These are phyloP conservation scores for Vaccinium macrocarpon DNA, from an alignment of 148 eudicot species.

Conservation along the genomic window DNA sequence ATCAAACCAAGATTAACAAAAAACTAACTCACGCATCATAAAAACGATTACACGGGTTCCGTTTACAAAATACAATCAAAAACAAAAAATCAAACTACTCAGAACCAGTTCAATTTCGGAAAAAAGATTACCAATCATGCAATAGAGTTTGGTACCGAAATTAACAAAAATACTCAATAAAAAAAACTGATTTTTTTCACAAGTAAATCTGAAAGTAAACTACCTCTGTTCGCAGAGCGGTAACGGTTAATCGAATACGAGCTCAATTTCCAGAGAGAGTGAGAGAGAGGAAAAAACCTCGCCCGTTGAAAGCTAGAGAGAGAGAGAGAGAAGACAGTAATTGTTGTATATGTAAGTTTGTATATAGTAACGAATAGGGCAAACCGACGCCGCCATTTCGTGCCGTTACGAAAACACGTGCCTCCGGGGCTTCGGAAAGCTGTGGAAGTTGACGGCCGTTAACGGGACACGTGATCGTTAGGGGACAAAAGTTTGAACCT, in stretches of 20 bases:
- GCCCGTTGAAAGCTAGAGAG: slow-evolving; percentile 54
- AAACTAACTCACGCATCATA: background rate
- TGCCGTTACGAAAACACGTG: slow-evolving; percentile 42
- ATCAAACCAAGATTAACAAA: slow-evolving; percentile 24
- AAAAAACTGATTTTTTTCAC: background rate
- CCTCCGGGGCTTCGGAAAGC: background rate
- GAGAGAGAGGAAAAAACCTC: slow-evolving; percentile 32
- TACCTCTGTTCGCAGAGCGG: slow-evolving; percentile 16
- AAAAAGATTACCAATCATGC: background rate
- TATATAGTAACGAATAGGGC: slow-evolving; percentile 63
- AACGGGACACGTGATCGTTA: slow-evolving; percentile 36
- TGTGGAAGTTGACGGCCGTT: slow-evolving; percentile 26
- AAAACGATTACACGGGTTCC: background rate
- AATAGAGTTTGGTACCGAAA: slow-evolving; percentile 1
- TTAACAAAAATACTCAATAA: background rate
- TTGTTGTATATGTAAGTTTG: slow-evolving; percentile 13
- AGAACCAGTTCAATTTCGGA: background rate
- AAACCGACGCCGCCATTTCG: slow-evolving; percentile 58
- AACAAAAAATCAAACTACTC: background rate
- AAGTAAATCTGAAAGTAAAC: background rate
- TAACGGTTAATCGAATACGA: slow-evolving; percentile 34
- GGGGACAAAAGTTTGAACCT: slow-evolving; percentile 51
- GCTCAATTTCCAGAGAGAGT: slow-evolving; percentile 19
- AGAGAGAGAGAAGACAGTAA: slow-evolving; percentile 15
- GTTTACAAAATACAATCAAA: slow-evolving; percentile 4